Percentiles rank a stretch among this genome's conserved stretches.
Conservation (phyloP, 495 filamentous ascomycete genomes). For the Neurospora sp. region DNA sequence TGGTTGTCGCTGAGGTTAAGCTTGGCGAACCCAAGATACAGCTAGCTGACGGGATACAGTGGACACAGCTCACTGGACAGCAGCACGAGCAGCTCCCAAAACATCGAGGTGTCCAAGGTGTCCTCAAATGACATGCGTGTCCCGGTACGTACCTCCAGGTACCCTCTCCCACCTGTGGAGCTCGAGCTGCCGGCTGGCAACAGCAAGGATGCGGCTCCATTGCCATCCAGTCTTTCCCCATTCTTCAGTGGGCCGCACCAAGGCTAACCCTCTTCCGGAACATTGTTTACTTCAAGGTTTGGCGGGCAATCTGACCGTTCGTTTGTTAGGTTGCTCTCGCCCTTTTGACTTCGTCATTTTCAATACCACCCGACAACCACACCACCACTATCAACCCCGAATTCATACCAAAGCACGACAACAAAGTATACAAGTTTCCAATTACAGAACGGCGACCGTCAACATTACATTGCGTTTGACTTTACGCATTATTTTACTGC, state of each 20-base stretch:
- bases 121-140: slow-evolving; percentile 11
- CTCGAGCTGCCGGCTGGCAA: not conserved
- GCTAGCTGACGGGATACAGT: not conserved
- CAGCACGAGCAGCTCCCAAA: not conserved
- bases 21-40: not conserved
- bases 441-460: not conserved
- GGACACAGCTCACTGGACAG: not conserved
- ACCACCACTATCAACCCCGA: not conserved
- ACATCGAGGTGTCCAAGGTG: slow-evolving; percentile 9
- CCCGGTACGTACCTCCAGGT: not conserved
- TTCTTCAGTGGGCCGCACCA: not conserved
- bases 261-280: slow-evolving; percentile 18
- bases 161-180: not conserved
- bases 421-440: not conserved
- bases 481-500: not conserved
- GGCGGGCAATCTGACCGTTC: not conserved
- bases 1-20: not conserved
- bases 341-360: not conserved
- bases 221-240: not conserved
- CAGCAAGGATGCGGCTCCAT: not conserved
- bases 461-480: not conserved
- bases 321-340: not conserved
- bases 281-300: slow-evolving; percentile 22
- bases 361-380: not conserved
- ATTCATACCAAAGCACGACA: not conserved